Base-by-base conservation (phyloP, 495 filamentous ascomycete species). In the Penicillium simplicissimum region DNA sequence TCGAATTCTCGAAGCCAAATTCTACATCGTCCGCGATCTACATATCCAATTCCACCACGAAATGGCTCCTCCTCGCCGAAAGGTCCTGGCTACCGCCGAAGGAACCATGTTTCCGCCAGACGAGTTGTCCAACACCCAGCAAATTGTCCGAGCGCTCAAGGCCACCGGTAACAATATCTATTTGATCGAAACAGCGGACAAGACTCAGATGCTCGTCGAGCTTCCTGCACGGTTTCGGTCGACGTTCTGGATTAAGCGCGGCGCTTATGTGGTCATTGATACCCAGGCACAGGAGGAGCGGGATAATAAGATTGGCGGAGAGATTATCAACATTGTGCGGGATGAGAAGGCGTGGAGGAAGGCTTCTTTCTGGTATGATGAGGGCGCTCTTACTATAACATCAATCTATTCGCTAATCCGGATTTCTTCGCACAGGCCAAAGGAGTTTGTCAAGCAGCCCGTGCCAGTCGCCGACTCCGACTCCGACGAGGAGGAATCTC, bases 261-360 rank as follows among this genome's bases (percentile, higher is more conserved):
- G 91, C 9, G 91, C 92, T 0, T 97, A 89, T 73, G 91, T 97
- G 23, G 73, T 97, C 17, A 82, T 97, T 21, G 90, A 97, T 60
- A 86, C 87, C 33, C 79, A 81, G 34, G 79, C 84, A 10, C 81
- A 88, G 37, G 85, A 85, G 31, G 83, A 81, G n/a, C 81, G 88
- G 52, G 84, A 87, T 31, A 94, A 92, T 67, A 93, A 90, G 76
- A 82, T 97, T 9, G 81, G 84, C 51, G 95, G 93, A 15, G 91
- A 96, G 74, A 96, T 98, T 69, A 82, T 96, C 66, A 97, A 97
- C 71, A 86, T 98, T 11, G 92, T 98, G 40, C 79, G 90, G 51
- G 90, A 96, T 69, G 95, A 97, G 78, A 95, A 90, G 77, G 80
- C 79, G 36, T 98, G 95, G 95, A 86, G 93, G 61, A 96, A 94